Conservation (phyloP, 2,329 filamentous ascomycete genomes). For the Aspergillus sp. region DNA sequence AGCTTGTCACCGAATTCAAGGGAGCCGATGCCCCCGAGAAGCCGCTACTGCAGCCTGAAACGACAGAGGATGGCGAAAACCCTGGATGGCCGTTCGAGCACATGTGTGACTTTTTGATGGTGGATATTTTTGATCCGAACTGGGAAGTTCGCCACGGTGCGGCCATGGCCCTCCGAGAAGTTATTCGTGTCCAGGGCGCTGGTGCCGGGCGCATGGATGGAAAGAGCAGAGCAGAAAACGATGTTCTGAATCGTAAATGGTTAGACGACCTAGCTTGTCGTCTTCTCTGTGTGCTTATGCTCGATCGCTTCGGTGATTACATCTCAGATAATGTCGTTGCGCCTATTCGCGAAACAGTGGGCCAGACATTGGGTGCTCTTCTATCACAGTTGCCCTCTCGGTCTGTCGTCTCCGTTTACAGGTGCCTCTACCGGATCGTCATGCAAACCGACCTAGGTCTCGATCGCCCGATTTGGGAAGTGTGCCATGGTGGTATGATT, state of each 20-base stretch:
- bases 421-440: slow-evolving; percentile 79
- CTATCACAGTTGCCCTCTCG: slow-evolving; percentile 74
- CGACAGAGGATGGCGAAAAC: slow-evolving; percentile 63
- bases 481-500: slow-evolving; percentile 97
- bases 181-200: slow-evolving; percentile 83
- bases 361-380: slow-evolving; percentile 85
- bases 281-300: slow-evolving; percentile 91
- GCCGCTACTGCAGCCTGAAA: slow-evolving; percentile 75
- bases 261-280: slow-evolving; percentile 93
- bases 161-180: slow-evolving; percentile 88
- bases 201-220: slow-evolving; percentile 76
- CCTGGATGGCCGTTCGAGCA: slow-evolving; percentile 88
- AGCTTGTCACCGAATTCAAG: slow-evolving; percentile 94
- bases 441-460: slow-evolving; percentile 80
- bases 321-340: slow-evolving; percentile 96
- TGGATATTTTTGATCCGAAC: slow-evolving; percentile 86
- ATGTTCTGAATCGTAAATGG: slow-evolving; percentile 75
- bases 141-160: slow-evolving; percentile 98
- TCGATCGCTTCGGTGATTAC: slow-evolving; percentile 96
- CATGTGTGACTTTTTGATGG: slow-evolving; percentile 86
- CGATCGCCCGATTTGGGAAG: slow-evolving; percentile 77
- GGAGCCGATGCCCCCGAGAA: slow-evolving; percentile 76
- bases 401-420: slow-evolving; percentile 81
- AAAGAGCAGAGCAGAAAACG: slow-evolving; percentile 69
- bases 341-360: slow-evolving; percentile 90